Percentiles rank a stretch among this genome's conserved stretches.
These are phyloP conservation scores for Lachnellula suecica DNA, from an alignment of 2,329 filamentous ascomycete species.

Conservation along the genomic window DNA sequence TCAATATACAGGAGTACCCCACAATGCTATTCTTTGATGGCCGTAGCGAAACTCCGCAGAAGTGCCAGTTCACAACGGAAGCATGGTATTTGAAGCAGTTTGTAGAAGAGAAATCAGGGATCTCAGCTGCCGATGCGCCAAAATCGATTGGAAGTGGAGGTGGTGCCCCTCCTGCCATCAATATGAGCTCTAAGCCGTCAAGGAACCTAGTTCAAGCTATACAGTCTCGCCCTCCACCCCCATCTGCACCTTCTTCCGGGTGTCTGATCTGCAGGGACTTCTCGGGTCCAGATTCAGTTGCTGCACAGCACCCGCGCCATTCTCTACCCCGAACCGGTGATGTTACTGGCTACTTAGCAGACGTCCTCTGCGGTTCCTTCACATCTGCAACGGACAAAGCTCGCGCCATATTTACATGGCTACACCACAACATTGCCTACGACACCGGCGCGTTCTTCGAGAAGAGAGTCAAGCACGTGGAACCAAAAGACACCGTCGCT, in stretches of 20 bases:
- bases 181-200: slow-evolving; percentile 30
- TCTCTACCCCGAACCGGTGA: slow-evolving; percentile 61
- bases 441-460: slow-evolving; percentile 79
- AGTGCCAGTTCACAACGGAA: slow-evolving; percentile 19
- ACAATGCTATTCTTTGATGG: slow-evolving; percentile 88
- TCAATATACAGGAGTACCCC: slow-evolving; percentile 81
- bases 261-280: slow-evolving; percentile 90
- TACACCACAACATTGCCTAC: slow-evolving; percentile 90
- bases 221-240: slow-evolving; percentile 19
- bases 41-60: slow-evolving; percentile 17
- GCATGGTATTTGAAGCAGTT: slow-evolving; percentile 23
- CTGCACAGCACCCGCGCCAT: slow-evolving; percentile 71
- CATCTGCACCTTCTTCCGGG: slow-evolving; percentile 30
- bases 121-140: slow-evolving; percentile 18
- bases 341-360: slow-evolving; percentile 73
- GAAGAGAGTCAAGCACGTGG: slow-evolving; percentile 63
- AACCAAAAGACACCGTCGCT: slow-evolving; percentile 71
- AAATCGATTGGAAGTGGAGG: too few relatives aligned
- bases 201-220: slow-evolving; percentile 49
- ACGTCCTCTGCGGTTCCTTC: slow-evolving; percentile 76
- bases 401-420: slow-evolving; percentile 89
- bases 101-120: slow-evolving; percentile 26
- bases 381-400: slow-evolving; percentile 86
- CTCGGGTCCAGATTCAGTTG: slow-evolving; percentile 75
- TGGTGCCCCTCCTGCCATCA: slow-evolving; percentile 30